Evolutionary conservation across 1,284 basidiomycete species (phyloP).

Genomic region (Coniferiporia weirii): DNA sequence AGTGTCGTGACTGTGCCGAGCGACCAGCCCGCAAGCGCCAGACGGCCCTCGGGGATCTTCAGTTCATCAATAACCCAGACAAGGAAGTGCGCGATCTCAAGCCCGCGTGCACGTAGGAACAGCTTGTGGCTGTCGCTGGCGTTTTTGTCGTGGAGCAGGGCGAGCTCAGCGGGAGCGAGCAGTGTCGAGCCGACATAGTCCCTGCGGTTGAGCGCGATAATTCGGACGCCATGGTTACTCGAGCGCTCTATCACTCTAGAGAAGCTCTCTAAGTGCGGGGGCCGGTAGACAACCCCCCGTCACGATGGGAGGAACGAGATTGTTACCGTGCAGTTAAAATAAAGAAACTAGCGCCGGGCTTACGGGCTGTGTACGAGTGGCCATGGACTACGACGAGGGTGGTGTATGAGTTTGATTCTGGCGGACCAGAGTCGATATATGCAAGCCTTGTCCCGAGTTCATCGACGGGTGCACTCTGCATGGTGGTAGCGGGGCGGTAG

Average conservation of each 20-base stretch:
- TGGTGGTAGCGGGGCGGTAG: too few relatives aligned
- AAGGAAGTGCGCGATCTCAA: conserved; percentile 18
- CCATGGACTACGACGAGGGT: conserved; percentile 14
- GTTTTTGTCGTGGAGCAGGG: conserved; percentile 1
- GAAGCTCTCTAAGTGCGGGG: conserved; percentile 4
- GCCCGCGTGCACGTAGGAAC: conserved; percentile 13
- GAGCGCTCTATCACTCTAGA: conserved; percentile 3
- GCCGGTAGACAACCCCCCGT: background rate
- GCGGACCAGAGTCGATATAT: conserved; percentile 12
- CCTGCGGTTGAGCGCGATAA: conserved; percentile 18
- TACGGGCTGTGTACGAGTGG: conserved; percentile 3
- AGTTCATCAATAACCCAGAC: conserved; percentile 13
- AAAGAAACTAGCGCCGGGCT: background rate
- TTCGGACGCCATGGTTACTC: background rate
- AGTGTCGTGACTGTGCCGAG: conserved; percentile 15
- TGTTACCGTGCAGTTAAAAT: background rate
- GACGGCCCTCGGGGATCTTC: conserved; percentile 4
- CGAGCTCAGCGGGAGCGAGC: conserved; percentile 11
- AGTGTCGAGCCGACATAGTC: conserved; percentile 18
- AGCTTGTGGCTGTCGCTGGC: background rate
- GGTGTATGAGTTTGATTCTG: background rate
- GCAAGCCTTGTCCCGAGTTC: background rate
- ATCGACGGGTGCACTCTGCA: conserved; percentile 10
- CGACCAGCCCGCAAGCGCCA: conserved; percentile 18
- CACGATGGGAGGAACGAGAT: background rate